Evolutionary conservation across 192 early-diverging fungal genomes (phyloP), one percentile per base, ranked within the genome.

Genomic region (Chytriomyces hyalinus): DNA sequence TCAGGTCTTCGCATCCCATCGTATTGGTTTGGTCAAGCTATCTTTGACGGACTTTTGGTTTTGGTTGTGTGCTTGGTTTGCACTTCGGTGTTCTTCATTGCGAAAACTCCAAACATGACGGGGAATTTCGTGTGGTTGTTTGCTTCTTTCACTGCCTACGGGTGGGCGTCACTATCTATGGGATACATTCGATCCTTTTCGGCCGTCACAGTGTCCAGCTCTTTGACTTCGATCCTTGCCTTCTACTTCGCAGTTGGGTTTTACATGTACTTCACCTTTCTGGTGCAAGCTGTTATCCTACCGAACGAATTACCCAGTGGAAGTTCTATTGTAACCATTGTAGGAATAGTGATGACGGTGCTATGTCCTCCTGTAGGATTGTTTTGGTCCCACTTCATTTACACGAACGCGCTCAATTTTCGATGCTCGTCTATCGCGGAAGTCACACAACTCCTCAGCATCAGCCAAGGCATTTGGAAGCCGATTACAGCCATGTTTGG

Each of bases 221-320:
- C 36, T 36, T 28, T 64, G 10, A 64, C 62, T 28, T 28, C 36
- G 62, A 36, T 64, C 62, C 62, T 64, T 11, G 24, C 22, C 11
- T 64, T 64, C 36, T 64, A 28, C 24, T 20, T 20, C 13, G 62
- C 62, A 2, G 62, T 64, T 20, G 62, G 62, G 24, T 64, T 64
- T 26, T 64, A 64, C 22, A 64, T 64, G 1, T 64, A 64, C 62
- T 11, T 64, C 62, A 64, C 20, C 62, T 28, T 26, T 11, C 62
- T 64, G n/a, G 62, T 36, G 11, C 11, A 28, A 11, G 11, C n/a
- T 3, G 22, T 64, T 5, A 20, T 64, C 3, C 22, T 26, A 11
- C 11, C 62, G 9, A 64, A 64, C 22, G 0, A 36, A 36, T 80
- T 77, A 36, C 20, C 11, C 24, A 24, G 20, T 26, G 22, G 36